Percentiles rank a stretch among this genome's conserved stretches.
These are phyloP conservation scores for Hypoxylon sp. DNA, from an alignment of 2,329 filamentous ascomycete species.

Conservation along the genomic window DNA sequence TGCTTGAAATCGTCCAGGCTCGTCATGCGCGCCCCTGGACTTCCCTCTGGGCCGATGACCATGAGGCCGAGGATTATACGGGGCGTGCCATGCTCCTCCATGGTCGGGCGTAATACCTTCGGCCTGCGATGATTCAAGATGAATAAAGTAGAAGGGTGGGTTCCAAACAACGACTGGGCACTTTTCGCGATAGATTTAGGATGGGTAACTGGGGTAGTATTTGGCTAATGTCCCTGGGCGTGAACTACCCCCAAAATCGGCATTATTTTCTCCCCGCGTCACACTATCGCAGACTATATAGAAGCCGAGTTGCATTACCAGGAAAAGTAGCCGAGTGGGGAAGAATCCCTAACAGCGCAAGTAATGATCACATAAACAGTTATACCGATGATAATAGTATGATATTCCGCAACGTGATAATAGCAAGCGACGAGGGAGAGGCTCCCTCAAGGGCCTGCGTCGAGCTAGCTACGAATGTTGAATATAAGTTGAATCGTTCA, in stretches of 20 bases:
- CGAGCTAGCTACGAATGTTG: background rate
- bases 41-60: slow-evolving; percentile 79
- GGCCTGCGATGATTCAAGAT: background rate
- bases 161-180: background rate
- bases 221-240: slow-evolving; percentile 19
- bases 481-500: background rate
- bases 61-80: slow-evolving; percentile 86
- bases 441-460: background rate
- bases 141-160: background rate
- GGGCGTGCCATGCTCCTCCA: slow-evolving; percentile 61
- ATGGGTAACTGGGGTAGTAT: slow-evolving; percentile 1
- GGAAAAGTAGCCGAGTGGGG: slow-evolving; percentile 17
- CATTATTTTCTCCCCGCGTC: slow-evolving; percentile 23
- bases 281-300: background rate
- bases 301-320: background rate
- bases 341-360: background rate
- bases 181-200: background rate
- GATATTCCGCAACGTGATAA: background rate
- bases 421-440: background rate
- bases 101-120: background rate
- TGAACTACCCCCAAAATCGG: slow-evolving; percentile 7
- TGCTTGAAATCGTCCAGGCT: slow-evolving; percentile 75
- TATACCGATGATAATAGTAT: background rate
- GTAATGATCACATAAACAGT: background rate
- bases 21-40: slow-evolving; percentile 78